Conservation (phyloP, 306 rosid genomes). For the Vigna mungo region DNA sequence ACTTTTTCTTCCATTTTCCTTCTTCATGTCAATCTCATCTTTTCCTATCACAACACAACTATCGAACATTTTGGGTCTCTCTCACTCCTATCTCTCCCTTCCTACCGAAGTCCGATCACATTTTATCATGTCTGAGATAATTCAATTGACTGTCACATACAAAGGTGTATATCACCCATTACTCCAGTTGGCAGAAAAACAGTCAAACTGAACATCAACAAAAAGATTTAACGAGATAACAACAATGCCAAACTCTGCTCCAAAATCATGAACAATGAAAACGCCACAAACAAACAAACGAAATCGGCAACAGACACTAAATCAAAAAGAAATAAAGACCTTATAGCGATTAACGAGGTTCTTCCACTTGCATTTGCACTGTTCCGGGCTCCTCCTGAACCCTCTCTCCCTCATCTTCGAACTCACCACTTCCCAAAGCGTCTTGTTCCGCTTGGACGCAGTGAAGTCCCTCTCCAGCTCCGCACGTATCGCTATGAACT, state of each 20-base stretch:
- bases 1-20: background rate
- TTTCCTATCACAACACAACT: background rate
- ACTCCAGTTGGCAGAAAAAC: slow-evolving; percentile 7
- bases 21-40: background rate
- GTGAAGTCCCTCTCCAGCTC: slow-evolving; percentile 76
- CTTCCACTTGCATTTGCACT: slow-evolving; percentile 98
- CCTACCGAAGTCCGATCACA: background rate
- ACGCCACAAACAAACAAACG: background rate
- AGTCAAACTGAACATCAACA: slow-evolving; percentile 7
- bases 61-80: background rate
- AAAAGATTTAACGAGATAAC: background rate
- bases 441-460: slow-evolving; percentile 66
- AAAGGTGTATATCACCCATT: background rate
- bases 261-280: background rate
- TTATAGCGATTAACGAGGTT: slow-evolving; percentile 92
- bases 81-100: background rate
- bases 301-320: background rate
- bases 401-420: slow-evolving; percentile 69
- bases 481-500: slow-evolving; percentile 77
- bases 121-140: slow-evolving; percentile 5
- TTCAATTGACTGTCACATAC: background rate
- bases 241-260: background rate
- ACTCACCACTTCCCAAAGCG: slow-evolving; percentile 91
- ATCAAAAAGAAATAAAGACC: slow-evolving; percentile 47
- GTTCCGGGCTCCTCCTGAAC: slow-evolving; percentile 77